These are phyloP conservation scores for Citrus maxima DNA, from an alignment of 345 rosid species.

Conservation along the genomic window DNA sequence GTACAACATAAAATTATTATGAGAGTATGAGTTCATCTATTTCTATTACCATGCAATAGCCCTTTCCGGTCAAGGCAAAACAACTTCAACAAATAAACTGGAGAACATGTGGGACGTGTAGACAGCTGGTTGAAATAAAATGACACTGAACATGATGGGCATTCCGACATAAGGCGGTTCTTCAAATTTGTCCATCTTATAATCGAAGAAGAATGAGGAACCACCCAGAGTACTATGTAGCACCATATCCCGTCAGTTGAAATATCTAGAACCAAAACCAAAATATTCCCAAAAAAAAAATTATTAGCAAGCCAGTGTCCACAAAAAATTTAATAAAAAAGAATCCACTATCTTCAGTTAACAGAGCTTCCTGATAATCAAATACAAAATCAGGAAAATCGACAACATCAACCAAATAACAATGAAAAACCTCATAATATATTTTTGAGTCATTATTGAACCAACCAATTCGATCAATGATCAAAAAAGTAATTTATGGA, in stretches of 20 bases:
- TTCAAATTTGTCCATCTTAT: slow-evolving; percentile 76
- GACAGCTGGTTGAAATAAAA: slow-evolving; percentile 41
- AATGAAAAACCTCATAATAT: not conserved
- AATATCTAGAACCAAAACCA: slow-evolving; percentile 48
- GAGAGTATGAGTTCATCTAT: not conserved
- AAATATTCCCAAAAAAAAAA: not conserved
- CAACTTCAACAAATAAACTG: slow-evolving; percentile 71
- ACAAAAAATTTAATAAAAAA: not conserved
- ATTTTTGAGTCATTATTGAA: not conserved
- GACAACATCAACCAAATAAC: no score
- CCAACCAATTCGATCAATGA: not conserved
- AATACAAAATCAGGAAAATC: not conserved
- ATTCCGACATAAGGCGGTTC: slow-evolving; percentile 58
- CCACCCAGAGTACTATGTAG: slow-evolving; percentile 74
- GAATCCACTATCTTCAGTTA: not conserved
- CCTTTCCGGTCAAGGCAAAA: slow-evolving; percentile 59
- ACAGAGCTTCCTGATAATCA: not conserved
- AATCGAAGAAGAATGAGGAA: slow-evolving; percentile 43
- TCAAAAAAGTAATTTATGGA: not conserved
- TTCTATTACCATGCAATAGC: slow-evolving; percentile 62
- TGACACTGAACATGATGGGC: slow-evolving; percentile 53
- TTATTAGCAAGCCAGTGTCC: not conserved
- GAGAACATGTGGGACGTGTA: slow-evolving; percentile 34
- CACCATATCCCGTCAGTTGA: slow-evolving; percentile 92
- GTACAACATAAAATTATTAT: not conserved